Evolutionary conservation across 2,329 filamentous ascomycete genomes (phyloP).

Genomic region (Cytospora leucostoma): DNA sequence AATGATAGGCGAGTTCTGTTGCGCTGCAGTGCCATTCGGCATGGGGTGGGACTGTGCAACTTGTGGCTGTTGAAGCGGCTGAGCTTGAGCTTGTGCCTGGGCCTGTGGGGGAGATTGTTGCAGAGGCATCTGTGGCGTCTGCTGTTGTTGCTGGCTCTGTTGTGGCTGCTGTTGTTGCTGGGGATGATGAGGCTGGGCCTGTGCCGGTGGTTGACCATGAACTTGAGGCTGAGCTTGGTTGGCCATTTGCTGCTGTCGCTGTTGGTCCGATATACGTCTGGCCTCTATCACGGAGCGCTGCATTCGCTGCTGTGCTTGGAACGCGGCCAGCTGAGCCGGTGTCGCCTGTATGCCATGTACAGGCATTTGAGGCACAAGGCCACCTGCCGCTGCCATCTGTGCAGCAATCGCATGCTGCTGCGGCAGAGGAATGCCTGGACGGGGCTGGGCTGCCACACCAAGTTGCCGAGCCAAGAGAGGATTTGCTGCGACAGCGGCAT

Average conservation of each 20-base stretch:
- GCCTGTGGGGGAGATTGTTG: constrained; percentile 34
- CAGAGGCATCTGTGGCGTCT: constrained; percentile 34
- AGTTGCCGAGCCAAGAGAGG: constrained; percentile 43
- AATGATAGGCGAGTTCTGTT: constrained; percentile 28
- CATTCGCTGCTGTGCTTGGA: constrained; percentile 61
- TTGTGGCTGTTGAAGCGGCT: constrained; percentile 37
- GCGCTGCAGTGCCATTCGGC: constrained; percentile 30
- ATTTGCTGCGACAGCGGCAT: constrained; percentile 32
- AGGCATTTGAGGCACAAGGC: constrained; percentile 55
- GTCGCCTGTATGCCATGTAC: constrained; percentile 56
- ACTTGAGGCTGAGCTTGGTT: constrained; percentile 33
- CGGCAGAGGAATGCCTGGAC: constrained; percentile 57
- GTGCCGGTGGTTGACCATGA: constrained; percentile 41
- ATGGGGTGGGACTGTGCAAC: constrained; percentile 42
- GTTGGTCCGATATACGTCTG: constrained; percentile 67
- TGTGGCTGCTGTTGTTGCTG: constrained; percentile 39
- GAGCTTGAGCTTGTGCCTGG: constrained; percentile 32
- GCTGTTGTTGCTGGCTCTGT: constrained; percentile 34
- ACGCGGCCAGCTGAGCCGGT: constrained; percentile 68
- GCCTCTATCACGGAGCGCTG: constrained; percentile 62
- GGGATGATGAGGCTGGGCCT: constrained; percentile 41
- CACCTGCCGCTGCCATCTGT: constrained; percentile 49
- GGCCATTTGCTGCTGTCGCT: constrained; percentile 41
- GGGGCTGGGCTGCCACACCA: constrained; percentile 48
- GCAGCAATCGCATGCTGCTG: constrained; percentile 47